A percentile compares a stretch with the other conserved stretches of the same genome.
phyloP scores from a whole-genome alignment of 1,284 basidiomycete genomes.

The Psilocybe mexicana region DNA sequence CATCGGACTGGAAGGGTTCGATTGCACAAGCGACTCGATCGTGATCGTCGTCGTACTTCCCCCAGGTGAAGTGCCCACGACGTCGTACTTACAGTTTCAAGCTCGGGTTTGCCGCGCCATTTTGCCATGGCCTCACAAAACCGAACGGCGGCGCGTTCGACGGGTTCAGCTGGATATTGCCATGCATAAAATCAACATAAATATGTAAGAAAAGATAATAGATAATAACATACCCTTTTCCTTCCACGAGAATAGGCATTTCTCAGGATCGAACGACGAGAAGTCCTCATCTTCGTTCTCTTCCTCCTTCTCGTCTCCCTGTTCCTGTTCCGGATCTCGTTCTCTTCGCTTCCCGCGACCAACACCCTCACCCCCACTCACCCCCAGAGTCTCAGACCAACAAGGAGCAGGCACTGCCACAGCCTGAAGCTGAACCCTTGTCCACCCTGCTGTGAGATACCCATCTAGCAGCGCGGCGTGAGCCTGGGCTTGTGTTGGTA shows the following conservation, averaged over 20 bases:
- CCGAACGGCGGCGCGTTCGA: conserved; percentile 72
- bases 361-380: conserved; percentile 22
- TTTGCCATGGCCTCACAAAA: conserved; percentile 78
- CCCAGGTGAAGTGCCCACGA: conserved; percentile 24
- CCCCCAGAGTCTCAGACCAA: conserved; percentile 55
- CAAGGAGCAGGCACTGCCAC: conserved; percentile 70
- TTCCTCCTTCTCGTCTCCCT: conserved; percentile 20
- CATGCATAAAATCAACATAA: conserved; percentile 48
- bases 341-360: conserved; percentile 10
- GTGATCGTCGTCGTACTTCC: conserved; percentile 42
- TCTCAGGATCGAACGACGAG: conserved; percentile 60
- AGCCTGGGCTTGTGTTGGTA: background rate
- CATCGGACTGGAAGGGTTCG: conserved; percentile 58
- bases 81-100: conserved; percentile 60
- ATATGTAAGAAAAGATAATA: too few relatives aligned
- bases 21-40: conserved; percentile 63
- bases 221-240: conserved; percentile 50
- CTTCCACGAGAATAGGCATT: conserved; percentile 65
- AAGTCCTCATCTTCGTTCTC: conserved; percentile 44
- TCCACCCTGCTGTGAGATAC: conserved; percentile 79
- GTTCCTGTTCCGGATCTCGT: conserved; percentile 19
- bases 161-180: conserved; percentile 78
- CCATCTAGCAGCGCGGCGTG: conserved; percentile 61
- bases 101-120: conserved; percentile 80
- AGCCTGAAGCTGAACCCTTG: conserved; percentile 52